Conservation (phyloP, 306 rosid genomes). For the Leucaena leucocephala region DNA sequence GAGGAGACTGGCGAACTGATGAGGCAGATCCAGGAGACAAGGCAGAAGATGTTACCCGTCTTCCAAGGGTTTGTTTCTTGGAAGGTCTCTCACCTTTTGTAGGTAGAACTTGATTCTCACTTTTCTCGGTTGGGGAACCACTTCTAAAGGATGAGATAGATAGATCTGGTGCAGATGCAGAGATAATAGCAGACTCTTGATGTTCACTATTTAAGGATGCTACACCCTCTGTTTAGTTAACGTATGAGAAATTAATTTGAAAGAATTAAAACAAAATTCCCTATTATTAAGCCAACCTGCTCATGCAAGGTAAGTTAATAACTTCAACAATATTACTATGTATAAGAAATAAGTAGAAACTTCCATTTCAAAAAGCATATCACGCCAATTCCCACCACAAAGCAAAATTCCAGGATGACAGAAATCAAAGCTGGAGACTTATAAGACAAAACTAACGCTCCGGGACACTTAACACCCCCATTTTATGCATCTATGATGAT, state of each 20-base stretch:
- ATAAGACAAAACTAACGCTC: not conserved
- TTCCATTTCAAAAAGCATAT: not conserved
- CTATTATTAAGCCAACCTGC: not conserved
- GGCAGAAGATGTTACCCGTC: conserved; percentile 37
- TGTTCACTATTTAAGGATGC: conserved; percentile 37
- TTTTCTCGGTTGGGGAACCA: conserved; percentile 51
- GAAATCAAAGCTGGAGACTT: not conserved
- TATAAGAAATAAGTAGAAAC: not conserved
- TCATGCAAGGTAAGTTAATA: not conserved
- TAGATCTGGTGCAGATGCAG: conserved; percentile 69
- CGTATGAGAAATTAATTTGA: conserved; percentile 28
- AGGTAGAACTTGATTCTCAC: conserved; percentile 46
- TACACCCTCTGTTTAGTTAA: conserved; percentile 48
- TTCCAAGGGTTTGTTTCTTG: conserved; percentile 49
- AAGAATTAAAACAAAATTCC: not conserved
- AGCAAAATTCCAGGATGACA: not conserved
- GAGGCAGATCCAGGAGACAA: conserved; percentile 60
- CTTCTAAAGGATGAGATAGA: conserved; percentile 60
- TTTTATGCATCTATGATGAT: conserved; percentile 32
- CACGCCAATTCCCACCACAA: not conserved
- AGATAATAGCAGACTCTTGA: conserved; percentile 61
- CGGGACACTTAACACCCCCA: not conserved
- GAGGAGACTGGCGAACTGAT: conserved; percentile 71
- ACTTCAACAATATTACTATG: not conserved
- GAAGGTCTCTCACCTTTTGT: conserved; percentile 38